phyloP scores from a whole-genome alignment of 768 basidiomycete genomes.

The Favolaschia claudopus region DNA sequence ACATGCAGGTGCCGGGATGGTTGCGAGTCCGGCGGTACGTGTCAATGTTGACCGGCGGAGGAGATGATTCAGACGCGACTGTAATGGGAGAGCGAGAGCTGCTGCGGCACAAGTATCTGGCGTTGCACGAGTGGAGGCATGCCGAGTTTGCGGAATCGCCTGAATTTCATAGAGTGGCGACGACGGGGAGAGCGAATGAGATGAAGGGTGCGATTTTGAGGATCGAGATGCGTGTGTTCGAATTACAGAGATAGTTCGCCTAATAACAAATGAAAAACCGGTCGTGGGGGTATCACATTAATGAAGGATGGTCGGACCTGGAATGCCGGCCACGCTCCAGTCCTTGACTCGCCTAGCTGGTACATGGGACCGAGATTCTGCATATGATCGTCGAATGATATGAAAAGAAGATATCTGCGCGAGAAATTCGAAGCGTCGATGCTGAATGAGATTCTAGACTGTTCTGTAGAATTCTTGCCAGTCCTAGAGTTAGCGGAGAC shows the following conservation, averaged over 20 bases:
- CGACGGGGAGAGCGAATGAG: neutral
- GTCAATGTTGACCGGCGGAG: constrained; percentile 20
- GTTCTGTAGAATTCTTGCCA: too few relatives aligned
- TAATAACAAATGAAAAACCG: too few relatives aligned
- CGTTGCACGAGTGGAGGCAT: constrained; percentile 19
- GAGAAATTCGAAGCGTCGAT: too few relatives aligned
- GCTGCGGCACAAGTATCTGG: constrained; percentile 15
- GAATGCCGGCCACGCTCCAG: too few relatives aligned
- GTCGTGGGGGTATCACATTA: too few relatives aligned
- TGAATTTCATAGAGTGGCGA: neutral
- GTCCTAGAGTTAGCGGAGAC: too few relatives aligned
- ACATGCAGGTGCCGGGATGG: constrained; percentile 41
- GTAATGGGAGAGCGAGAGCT: neutral
- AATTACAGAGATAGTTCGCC: neutral
- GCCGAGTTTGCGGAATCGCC: neutral
- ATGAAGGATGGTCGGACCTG: too few relatives aligned
- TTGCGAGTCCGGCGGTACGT: constrained; percentile 37
- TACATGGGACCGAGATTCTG: too few relatives aligned
- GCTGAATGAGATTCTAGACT: too few relatives aligned
- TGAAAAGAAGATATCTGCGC: too few relatives aligned
- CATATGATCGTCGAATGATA: too few relatives aligned
- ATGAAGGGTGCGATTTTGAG: neutral
- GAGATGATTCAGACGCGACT: neutral
- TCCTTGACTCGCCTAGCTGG: too few relatives aligned
- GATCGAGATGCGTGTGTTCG: neutral